Percentiles rank a stretch among this genome's conserved stretches.
phyloP scores from a whole-genome alignment of 257 asterid species.

The Anisodus tanguticus region DNA sequence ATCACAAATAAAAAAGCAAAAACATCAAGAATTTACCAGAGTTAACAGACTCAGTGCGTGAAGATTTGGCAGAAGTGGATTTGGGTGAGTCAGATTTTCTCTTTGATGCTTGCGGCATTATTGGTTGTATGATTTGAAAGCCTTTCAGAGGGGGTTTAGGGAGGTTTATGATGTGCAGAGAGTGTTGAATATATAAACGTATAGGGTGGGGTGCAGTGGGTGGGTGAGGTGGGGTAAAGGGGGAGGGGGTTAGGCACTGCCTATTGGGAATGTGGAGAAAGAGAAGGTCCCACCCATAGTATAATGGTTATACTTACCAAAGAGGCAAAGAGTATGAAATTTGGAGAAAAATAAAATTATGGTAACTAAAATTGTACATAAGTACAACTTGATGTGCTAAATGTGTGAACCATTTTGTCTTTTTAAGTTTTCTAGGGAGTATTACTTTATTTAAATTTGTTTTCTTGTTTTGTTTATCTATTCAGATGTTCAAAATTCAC shows the following conservation, averaged over 20 bases:
- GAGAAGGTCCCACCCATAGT: neutral
- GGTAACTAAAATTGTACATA: no score
- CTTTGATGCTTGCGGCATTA: conserved; percentile 75
- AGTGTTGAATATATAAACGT: conserved; percentile 32
- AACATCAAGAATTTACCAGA: conserved; percentile 47
- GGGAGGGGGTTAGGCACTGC: neutral
- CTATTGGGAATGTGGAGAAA: neutral
- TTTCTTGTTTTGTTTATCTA: no score
- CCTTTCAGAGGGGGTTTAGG: conserved; percentile 21
- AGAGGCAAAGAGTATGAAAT: neutral
- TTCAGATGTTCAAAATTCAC: no score
- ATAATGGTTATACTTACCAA: neutral
- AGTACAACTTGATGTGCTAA: no score
- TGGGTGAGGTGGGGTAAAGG: no score
- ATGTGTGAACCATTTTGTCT: neutral
- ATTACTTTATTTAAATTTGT: no score
- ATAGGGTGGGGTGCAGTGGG: no score
- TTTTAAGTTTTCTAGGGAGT: no score
- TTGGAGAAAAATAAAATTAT: no score
- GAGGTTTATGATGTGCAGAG: neutral
- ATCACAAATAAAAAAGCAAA: neutral
- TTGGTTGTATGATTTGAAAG: conserved; percentile 6
- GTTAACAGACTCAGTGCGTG: conserved; percentile 54
- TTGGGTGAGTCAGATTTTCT: conserved; percentile 60
- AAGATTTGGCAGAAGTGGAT: conserved; percentile 52